Conservation (phyloP, 208 protist genomes). For the Spongospora subterranea region DNA sequence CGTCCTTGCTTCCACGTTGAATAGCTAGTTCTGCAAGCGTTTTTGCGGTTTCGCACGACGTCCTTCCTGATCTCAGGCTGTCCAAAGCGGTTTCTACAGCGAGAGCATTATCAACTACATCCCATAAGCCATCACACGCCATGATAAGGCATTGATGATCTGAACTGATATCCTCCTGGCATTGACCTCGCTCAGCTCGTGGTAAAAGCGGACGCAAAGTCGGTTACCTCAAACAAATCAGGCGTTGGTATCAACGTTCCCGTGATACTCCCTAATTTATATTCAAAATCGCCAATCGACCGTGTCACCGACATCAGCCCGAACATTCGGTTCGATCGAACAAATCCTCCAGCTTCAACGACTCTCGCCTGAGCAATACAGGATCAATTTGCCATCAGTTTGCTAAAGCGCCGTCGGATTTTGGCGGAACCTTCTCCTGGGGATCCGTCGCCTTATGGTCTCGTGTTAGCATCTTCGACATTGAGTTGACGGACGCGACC, state of each 20-base stretch:
- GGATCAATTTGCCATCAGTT: background rate
- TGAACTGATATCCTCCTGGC: conserved; percentile 45
- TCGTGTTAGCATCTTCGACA: conserved; percentile 51
- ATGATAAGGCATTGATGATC: conserved; percentile 33
- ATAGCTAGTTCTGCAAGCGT: background rate
- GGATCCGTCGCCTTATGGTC: conserved; percentile 51
- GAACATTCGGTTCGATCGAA: conserved; percentile 39
- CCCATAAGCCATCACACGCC: conserved; percentile 39
- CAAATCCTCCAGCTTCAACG: conserved; percentile 37
- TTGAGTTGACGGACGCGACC: background rate
- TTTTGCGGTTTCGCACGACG: background rate
- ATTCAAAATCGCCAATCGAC: conserved; percentile 54
- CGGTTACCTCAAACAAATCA: background rate
- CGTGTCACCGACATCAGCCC: conserved; percentile 53
- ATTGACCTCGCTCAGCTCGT: background rate
- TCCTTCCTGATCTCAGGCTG: background rate
- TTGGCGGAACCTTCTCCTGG: background rate
- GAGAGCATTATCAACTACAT: conserved; percentile 35
- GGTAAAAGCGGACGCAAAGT: background rate
- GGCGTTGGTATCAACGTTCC: conserved; percentile 29
- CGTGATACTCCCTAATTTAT: conserved; percentile 21
- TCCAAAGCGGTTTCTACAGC: conserved; percentile 30
- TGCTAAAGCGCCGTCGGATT: background rate
- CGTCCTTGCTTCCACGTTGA: conserved; percentile 43
- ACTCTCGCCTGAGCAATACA: background rate